A percentile compares a stretch with the other conserved stretches of the same genome.
Conservation (phyloP, 805 yeast species). For the Sporopachydermia lactativora region DNA sequence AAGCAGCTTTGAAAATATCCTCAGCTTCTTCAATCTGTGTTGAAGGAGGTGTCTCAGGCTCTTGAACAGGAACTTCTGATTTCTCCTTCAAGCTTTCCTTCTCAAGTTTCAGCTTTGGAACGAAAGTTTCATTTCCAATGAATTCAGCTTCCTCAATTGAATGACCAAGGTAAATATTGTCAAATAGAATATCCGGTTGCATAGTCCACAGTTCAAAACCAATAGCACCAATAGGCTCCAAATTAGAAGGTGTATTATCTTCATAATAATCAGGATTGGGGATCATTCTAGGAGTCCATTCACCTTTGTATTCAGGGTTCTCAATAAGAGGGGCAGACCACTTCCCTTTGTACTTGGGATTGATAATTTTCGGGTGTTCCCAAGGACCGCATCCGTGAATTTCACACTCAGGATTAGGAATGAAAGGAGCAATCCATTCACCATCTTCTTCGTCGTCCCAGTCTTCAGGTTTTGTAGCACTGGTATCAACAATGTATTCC, state of each 20-base stretch:
- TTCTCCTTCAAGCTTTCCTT: constrained; percentile 19
- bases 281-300: constrained; percentile 55
- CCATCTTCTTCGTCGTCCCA: constrained; percentile 94
- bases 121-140: constrained; percentile 66
- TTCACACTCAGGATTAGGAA: constrained; percentile 63
- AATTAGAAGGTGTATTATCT: constrained; percentile 41
- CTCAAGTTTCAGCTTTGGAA: constrained; percentile 39
- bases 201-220: constrained; percentile 90
- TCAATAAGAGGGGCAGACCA: constrained; percentile 57
- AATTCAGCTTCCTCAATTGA: constrained; percentile 72
- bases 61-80: constrained; percentile 11
- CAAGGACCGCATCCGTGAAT: constrained; percentile 68
- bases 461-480: constrained; percentile 49
- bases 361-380: constrained; percentile 51
- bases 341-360: constrained; percentile 62
- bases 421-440: constrained; percentile 58
- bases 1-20: not conserved
- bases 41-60: constrained; percentile 6
- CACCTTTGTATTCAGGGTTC: constrained; percentile 72
- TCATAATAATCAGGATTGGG: constrained; percentile 58
- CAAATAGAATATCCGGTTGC: constrained; percentile 60
- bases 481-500: constrained; percentile 51
- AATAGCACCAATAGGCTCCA: constrained; percentile 60
- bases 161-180: constrained; percentile 78
- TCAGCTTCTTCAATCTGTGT: not conserved